These are phyloP conservation scores for Naganishia liquefaciens DNA, from an alignment of 1,284 basidiomycete genomes.

Conservation along the genomic window DNA sequence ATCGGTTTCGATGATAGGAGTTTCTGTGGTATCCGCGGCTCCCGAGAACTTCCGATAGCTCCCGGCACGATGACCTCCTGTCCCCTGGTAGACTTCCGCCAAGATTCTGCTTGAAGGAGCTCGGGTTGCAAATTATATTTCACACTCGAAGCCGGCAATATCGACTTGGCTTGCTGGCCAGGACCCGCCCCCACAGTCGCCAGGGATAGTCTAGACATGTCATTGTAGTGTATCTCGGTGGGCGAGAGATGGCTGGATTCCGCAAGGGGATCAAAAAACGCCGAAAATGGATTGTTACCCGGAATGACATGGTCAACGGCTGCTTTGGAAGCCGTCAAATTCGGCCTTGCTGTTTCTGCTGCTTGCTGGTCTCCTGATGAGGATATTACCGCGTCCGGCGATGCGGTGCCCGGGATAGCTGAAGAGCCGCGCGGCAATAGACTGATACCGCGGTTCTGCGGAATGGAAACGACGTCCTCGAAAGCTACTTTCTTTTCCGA, in stretches of 20 bases:
- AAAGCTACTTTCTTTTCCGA: constrained; percentile 26
- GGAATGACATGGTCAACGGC: background rate
- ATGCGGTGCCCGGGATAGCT: background rate
- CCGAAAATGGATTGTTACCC: background rate
- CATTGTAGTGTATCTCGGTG: constrained; percentile 18
- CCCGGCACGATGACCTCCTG: constrained; percentile 23
- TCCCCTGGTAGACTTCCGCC: constrained; percentile 27
- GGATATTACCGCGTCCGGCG: background rate
- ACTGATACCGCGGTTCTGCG: background rate
- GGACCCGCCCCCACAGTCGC: constrained; percentile 26
- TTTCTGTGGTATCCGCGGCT: constrained; percentile 2
- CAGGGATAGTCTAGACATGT: constrained; percentile 5
- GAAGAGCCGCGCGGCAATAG: background rate
- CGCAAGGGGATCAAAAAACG: constrained; percentile 19
- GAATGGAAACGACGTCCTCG: constrained; percentile 2
- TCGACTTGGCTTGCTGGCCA: constrained; percentile 4
- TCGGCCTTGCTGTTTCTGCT: background rate
- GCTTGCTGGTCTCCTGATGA: background rate
- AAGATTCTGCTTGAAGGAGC: constrained; percentile 28
- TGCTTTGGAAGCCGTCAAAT: background rate
- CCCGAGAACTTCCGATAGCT: constrained; percentile 18
- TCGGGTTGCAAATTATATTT: constrained; percentile 24
- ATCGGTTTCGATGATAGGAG: constrained; percentile 1
- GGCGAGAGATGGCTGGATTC: constrained; percentile 15
- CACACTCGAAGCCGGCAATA: background rate